These are phyloP conservation scores for Lanmaoa rubissima DNA, from an alignment of 768 basidiomycete species.

Conservation along the genomic window DNA sequence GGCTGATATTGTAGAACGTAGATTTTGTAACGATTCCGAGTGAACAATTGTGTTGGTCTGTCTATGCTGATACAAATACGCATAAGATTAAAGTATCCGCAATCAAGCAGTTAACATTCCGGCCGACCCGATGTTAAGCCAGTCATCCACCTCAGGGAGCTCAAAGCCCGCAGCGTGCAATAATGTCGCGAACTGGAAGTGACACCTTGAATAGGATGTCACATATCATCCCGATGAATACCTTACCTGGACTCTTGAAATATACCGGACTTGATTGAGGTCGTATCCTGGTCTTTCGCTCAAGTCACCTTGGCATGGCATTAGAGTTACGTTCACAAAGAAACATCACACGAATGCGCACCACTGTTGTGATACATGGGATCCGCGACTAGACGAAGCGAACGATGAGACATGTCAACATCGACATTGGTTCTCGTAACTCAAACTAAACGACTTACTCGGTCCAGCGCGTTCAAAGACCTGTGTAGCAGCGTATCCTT, in stretches of 20 bases:
- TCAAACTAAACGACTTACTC: slow-evolving; percentile 36
- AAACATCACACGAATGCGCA: slow-evolving; percentile 26
- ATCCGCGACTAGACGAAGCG: slow-evolving; percentile 58
- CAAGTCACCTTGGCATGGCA: slow-evolving; percentile 55
- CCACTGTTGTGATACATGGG: slow-evolving; percentile 89
- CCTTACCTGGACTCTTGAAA: slow-evolving; percentile 83
- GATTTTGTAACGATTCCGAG: too few species aligned
- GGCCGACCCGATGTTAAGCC: neutral
- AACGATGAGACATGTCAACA: neutral
- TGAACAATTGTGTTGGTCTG: neutral
- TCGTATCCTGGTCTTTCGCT: slow-evolving; percentile 80
- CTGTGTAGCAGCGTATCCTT: slow-evolving; percentile 84
- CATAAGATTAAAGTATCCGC: slow-evolving; percentile 1
- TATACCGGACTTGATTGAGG: slow-evolving; percentile 74
- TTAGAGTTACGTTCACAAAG: neutral
- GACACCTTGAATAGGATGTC: neutral
- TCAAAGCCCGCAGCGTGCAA: slow-evolving; percentile 69
- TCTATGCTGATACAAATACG: slow-evolving; percentile 2
- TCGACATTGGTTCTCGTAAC: neutral
- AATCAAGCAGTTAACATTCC: too few species aligned
- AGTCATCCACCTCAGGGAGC: slow-evolving; percentile 15
- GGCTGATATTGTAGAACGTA: too few species aligned
- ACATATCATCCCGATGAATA: neutral
- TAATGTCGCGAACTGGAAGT: slow-evolving; percentile 59
- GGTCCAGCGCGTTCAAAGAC: slow-evolving; percentile 86